Evolutionary conservation across 176 grass and related monocot genomes (phyloP), one percentile per base, ranked within the genome.

Genomic region (Oryza brachyantha): DNA sequence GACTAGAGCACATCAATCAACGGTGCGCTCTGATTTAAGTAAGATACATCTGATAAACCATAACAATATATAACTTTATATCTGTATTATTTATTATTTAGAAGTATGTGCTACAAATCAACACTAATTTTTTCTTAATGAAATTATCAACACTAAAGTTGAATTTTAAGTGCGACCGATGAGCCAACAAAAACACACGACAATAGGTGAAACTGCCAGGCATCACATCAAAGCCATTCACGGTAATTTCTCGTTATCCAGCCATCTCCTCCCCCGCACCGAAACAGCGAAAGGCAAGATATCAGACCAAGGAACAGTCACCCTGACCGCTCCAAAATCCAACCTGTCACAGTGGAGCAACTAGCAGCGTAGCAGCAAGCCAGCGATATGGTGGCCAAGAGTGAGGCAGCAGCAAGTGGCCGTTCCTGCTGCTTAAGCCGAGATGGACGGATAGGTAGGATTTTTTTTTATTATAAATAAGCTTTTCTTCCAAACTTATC

Each of bases 381-480:
- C n/a, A n/a, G n/a, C n/a, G n/a, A n/a, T n/a, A n/a, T 17, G 61
- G 66, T 31, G 24, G 54, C 19, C 31, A 50, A 46, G 17, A 34
- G 62, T 66, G 70, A 80, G 77, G 70, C 62, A 78, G 26, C 36
- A 45, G 21, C 29, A 46, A 76, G 84, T 86, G 69, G 63, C 29
- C 55, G 22, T 55, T 40, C 59, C 69, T 48, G n/a, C n/a, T 24
- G 52, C 52, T 16, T 57, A n/a, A 5, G 10, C 68, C 39, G 39
- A 45, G 43, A 41, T 22, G 1, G 77, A 39, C 78, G 54, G 40
- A 58, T 35, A 43, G 70, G 13, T 25, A n/a, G n/a, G n/a, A n/a
- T n/a, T n/a, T n/a, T n/a, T n/a, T n/a, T n/a, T n/a, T n/a, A n/a
- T n/a, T n/a, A n/a, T n/a, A n/a, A n/a, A n/a, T n/a, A n/a, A n/a